A percentile compares a stretch with the other conserved stretches of the same genome.
Evolutionary conservation across 371 early-diverging fungal genomes (phyloP).

Genomic region (Syncephalastrum racemosum): DNA sequence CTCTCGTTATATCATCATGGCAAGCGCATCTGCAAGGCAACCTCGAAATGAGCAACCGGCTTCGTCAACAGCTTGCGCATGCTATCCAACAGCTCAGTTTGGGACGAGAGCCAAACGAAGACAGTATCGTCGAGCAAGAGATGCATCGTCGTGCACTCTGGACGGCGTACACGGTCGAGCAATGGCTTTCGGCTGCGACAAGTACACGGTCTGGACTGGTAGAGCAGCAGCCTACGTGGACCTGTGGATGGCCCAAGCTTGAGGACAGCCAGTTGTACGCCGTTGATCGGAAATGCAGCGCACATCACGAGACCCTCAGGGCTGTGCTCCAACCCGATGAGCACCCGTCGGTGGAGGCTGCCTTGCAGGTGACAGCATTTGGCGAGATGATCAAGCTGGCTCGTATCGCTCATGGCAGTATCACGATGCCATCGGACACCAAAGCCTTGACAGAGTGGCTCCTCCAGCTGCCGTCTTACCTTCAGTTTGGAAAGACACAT

Average conservation of each 20-base stretch:
- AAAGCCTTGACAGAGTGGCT: conserved; percentile 33
- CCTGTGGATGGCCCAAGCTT: conserved; percentile 25
- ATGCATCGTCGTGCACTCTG: conserved; percentile 42
- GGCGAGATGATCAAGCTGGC: conserved; percentile 33
- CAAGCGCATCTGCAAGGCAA: conserved; percentile 35
- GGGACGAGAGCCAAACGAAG: background rate
- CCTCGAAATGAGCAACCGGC: conserved; percentile 18
- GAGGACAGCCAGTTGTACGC: conserved; percentile 36
- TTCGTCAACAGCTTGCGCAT: conserved; percentile 23
- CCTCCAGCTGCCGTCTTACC: conserved; percentile 31
- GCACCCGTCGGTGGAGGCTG: conserved; percentile 12
- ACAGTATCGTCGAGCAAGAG: conserved; percentile 19
- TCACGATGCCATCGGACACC: background rate
- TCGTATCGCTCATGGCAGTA: conserved; percentile 19
- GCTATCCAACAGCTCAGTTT: conserved; percentile 12
- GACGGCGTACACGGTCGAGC: conserved; percentile 36
- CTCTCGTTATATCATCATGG: conserved; percentile 43
- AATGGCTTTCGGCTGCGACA: conserved; percentile 23
- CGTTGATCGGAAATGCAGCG: conserved; percentile 4
- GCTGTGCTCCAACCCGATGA: conserved; percentile 8
- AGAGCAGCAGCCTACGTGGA: background rate
- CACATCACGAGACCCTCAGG: background rate
- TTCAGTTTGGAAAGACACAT: conserved; percentile 21
- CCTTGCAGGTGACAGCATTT: conserved; percentile 33
- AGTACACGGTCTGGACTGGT: conserved; percentile 13